These are phyloP conservation scores for Alternaria viburni DNA, from an alignment of 2,329 filamentous ascomycete species.

Conservation along the genomic window DNA sequence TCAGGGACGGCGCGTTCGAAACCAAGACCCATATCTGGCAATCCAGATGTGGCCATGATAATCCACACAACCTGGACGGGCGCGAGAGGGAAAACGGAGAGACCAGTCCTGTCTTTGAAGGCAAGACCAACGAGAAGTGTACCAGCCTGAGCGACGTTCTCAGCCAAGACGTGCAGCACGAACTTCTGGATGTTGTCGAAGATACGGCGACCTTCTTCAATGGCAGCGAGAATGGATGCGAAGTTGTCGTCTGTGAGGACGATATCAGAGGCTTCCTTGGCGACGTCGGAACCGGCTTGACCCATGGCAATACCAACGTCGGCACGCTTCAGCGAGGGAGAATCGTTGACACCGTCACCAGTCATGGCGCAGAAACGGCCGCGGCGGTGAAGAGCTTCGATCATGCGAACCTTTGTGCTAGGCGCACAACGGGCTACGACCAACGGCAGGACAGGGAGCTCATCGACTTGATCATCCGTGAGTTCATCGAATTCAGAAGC, in stretches of 20 bases:
- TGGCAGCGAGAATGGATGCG: constrained; percentile 81
- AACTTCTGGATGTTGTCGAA: constrained; percentile 93
- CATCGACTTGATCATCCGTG: constrained; percentile 75
- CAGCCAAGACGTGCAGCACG: constrained; percentile 74
- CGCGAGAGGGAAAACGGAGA: constrained; percentile 85
- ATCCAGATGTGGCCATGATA: constrained; percentile 84
- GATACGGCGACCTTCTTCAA: constrained; percentile 82
- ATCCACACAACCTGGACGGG: constrained; percentile 92
- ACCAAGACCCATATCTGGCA: constrained; percentile 83
- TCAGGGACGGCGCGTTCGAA: constrained; percentile 77
- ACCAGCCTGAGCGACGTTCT: constrained; percentile 85
- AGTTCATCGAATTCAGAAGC: constrained; percentile 76
- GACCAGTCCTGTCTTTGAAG: constrained; percentile 73
- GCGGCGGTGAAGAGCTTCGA: constrained; percentile 81
- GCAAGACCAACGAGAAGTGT: constrained; percentile 80
- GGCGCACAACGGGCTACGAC: constrained; percentile 86
- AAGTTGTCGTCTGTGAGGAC: constrained; percentile 90
- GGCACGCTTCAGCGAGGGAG: constrained; percentile 77
- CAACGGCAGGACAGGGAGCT: constrained; percentile 74
- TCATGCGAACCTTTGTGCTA: constrained; percentile 88
- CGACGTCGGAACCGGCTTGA: constrained; percentile 78
- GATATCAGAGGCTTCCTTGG: constrained; percentile 82
- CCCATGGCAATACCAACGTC: constrained; percentile 93
- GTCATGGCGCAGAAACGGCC: constrained; percentile 84
- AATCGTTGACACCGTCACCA: constrained; percentile 87